A percentile compares a stretch with the other conserved stretches of the same genome.
These are phyloP conservation scores for Phytophthora pinifolia DNA, from an alignment of 352 stramenopile genomes.

Conservation along the genomic window DNA sequence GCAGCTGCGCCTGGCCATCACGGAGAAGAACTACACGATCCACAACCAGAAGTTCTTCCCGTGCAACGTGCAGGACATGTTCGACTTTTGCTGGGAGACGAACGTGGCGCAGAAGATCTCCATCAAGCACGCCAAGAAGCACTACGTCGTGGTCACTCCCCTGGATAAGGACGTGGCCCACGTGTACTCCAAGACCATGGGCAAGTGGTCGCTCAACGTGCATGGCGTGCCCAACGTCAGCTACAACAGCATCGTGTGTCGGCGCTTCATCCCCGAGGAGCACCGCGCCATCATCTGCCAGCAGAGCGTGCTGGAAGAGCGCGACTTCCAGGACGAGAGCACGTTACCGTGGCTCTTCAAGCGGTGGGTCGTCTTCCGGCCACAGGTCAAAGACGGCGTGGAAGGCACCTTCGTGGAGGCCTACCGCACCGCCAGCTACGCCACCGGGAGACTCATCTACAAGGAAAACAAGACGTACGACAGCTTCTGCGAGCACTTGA, in stretches of 20 bases:
- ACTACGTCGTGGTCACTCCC: slow-evolving; percentile 80
- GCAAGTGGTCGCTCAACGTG: slow-evolving; percentile 82
- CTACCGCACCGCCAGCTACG: slow-evolving; percentile 84
- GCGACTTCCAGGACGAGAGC: slow-evolving; percentile 80
- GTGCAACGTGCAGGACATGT: slow-evolving; percentile 73
- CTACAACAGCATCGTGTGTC: slow-evolving; percentile 86
- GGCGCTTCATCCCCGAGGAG: slow-evolving; percentile 48
- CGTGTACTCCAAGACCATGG: slow-evolving; percentile 84
- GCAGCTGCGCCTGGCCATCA: slow-evolving; percentile 83
- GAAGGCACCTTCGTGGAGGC: slow-evolving; percentile 79
- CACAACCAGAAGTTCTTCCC: slow-evolving; percentile 89
- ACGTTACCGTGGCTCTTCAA: slow-evolving; percentile 88
- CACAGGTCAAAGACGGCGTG: slow-evolving; percentile 68
- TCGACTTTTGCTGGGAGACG: slow-evolving; percentile 88
- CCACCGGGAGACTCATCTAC: slow-evolving; percentile 82
- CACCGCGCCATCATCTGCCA: slow-evolving; percentile 80
- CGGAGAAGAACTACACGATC: slow-evolving; percentile 88
- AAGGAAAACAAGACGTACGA: slow-evolving; percentile 90
- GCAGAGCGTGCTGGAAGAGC: slow-evolving; percentile 80
- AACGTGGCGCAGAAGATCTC: slow-evolving; percentile 77
- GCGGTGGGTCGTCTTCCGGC: slow-evolving; percentile 86
- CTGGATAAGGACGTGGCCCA: slow-evolving; percentile 75
- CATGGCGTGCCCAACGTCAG: slow-evolving; percentile 84
- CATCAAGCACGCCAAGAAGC: slow-evolving; percentile 79
- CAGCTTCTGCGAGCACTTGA: slow-evolving; percentile 88